Conservation (phyloP, 805 yeast species). For the Jamesozyma gamospora region DNA sequence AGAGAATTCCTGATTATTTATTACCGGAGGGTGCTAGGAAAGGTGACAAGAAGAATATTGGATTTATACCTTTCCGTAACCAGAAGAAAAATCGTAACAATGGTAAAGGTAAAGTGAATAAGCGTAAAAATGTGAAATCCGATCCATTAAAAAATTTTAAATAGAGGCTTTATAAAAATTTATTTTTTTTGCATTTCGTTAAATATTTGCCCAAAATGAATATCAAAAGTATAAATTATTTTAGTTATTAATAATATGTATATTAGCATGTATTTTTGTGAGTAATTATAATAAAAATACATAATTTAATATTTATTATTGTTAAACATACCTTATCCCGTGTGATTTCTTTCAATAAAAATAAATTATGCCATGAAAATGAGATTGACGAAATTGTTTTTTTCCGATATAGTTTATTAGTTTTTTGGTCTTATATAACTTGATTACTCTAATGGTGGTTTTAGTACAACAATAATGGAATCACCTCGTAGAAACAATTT, state of each 20-base stretch:
- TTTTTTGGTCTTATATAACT: too few relatives aligned
- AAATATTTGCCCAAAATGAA: not conserved
- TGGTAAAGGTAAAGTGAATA: slow-evolving; percentile 32
- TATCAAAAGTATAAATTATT: not conserved
- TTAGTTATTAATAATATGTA: not conserved
- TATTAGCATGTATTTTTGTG: not conserved
- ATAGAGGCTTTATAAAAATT: slow-evolving; percentile 9
- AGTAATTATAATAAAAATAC: not conserved
- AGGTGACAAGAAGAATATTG: slow-evolving; percentile 42
- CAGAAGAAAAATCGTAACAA: slow-evolving; percentile 30
- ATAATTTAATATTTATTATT: not conserved
- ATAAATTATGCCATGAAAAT: too few relatives aligned
- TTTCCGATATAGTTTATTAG: too few relatives aligned
- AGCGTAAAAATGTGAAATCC: slow-evolving; percentile 38
- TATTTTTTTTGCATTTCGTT: too few relatives aligned
- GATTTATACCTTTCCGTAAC: slow-evolving; percentile 61
- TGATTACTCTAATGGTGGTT: slow-evolving; percentile 31
- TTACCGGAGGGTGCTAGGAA: slow-evolving; percentile 69
- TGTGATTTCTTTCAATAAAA: too few relatives aligned
- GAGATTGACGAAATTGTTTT: too few relatives aligned
- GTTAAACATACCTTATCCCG: too few relatives aligned
- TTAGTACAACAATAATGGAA: slow-evolving; percentile 76
- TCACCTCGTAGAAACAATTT: slow-evolving; percentile 94
- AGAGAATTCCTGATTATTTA: slow-evolving; percentile 85
- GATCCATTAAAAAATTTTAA: slow-evolving; percentile 60